Percentiles rank a stretch among this genome's conserved stretches.
Conservation (phyloP, 1,139 yeast species). For the Suhomyces bolitotheri region DNA sequence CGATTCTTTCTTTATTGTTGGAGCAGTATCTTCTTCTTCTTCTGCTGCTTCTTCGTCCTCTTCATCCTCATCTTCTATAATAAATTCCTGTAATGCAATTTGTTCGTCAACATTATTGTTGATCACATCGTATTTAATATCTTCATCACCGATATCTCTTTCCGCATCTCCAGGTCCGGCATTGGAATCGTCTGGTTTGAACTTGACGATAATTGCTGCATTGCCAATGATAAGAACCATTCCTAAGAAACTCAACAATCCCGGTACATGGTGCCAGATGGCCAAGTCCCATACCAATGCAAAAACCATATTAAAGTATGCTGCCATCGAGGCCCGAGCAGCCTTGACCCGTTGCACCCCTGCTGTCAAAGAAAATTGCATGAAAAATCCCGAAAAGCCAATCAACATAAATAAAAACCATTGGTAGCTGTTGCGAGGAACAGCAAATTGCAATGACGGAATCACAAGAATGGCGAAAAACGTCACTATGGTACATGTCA, state of each 20-base stretch:
- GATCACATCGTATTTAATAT: conserved; percentile 10
- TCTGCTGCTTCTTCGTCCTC: conserved; percentile 12
- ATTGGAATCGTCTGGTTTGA: conserved; percentile 45
- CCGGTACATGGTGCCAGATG: conserved; percentile 75
- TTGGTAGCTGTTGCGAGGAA: conserved; percentile 60
- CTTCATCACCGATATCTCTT: conserved; percentile 2
- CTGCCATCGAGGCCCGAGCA: conserved; percentile 71
- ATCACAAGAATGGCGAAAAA: conserved; percentile 52
- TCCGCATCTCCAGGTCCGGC: conserved; percentile 2
- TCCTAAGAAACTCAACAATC: conserved; percentile 66
- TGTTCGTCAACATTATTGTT: conserved; percentile 14
- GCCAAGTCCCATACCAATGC: conserved; percentile 76
- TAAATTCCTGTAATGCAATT: conserved; percentile 20
- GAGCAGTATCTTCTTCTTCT: too few species aligned
- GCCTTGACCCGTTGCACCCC: conserved; percentile 85
- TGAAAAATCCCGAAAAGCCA: conserved; percentile 77
- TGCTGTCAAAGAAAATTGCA: conserved; percentile 77
- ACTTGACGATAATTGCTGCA: conserved; percentile 59
- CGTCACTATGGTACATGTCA: conserved; percentile 58
- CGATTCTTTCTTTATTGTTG: too few species aligned
- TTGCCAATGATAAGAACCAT: conserved; percentile 65
- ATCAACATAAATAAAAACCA: conserved; percentile 63
- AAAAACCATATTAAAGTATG: conserved; percentile 74
- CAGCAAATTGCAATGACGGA: conserved; percentile 60
- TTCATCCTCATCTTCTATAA: conserved; percentile 20